A percentile compares a stretch with the other conserved stretches of the same genome.
Evolutionary conservation across 805 yeast species (phyloP).

Genomic region (Saccharomycopsis babjevae): DNA sequence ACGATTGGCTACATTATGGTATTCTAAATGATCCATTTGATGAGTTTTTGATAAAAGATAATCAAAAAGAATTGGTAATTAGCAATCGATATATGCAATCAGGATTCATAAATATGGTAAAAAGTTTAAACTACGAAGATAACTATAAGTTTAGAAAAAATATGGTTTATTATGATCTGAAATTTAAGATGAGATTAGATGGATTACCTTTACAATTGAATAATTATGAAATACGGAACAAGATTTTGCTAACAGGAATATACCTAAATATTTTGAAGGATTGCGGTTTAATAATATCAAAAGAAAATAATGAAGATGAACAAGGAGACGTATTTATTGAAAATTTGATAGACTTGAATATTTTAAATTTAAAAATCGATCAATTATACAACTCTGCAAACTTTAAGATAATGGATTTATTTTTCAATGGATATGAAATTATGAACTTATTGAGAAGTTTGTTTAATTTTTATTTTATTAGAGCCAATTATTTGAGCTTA

Average conservation of each 20-base stretch:
- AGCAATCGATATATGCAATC: not conserved
- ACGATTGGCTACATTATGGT: constrained; percentile 74
- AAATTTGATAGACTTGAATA: constrained; percentile 27
- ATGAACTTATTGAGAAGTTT: constrained; percentile 36
- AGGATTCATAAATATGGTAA: not conserved
- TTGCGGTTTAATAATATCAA: constrained; percentile 37
- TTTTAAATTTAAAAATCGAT: constrained; percentile 44
- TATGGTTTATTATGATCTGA: constrained; percentile 64
- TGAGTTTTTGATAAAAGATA: constrained; percentile 65
- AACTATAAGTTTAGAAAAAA: constrained; percentile 5
- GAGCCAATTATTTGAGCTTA: constrained; percentile 36
- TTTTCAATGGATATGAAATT: constrained; percentile 53
- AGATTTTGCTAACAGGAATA: constrained; percentile 76
- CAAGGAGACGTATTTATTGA: constrained; percentile 13
- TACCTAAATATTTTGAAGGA: constrained; percentile 61
- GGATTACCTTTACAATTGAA: constrained; percentile 63
- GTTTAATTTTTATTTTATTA: constrained; percentile 48
- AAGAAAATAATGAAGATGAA: not conserved
- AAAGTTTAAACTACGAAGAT: not conserved
- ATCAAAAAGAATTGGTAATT: not conserved
- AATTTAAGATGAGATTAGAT: constrained; percentile 63
- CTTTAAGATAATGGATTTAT: constrained; percentile 41
- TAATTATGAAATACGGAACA: constrained; percentile 42
- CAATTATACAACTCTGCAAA: constrained; percentile 64
- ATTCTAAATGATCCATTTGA: constrained; percentile 64